Evolutionary conservation across 371 early-diverging fungal species (phyloP).

Genomic region (Apophysomyces variabilis): DNA sequence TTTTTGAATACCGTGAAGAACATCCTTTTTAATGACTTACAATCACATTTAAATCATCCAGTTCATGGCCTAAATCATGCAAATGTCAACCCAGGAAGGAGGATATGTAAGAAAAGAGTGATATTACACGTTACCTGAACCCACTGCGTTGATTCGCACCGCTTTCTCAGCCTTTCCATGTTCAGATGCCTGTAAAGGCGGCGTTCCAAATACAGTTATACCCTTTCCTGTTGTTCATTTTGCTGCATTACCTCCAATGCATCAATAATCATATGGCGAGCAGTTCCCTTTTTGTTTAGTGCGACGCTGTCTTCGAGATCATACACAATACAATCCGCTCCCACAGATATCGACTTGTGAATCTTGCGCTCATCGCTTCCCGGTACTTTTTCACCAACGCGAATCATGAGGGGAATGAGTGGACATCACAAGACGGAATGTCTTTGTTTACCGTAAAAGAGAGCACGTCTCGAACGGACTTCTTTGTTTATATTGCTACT

Average conservation of each 20-base stretch:
- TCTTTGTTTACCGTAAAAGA: constrained; percentile 45
- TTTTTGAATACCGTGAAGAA: not conserved
- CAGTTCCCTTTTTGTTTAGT: constrained; percentile 77
- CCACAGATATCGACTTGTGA: constrained; percentile 68
- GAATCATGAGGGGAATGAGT: not conserved
- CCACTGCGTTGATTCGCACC: constrained; percentile 87
- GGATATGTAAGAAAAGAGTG: not conserved
- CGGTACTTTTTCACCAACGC: constrained; percentile 57
- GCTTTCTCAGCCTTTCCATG: constrained; percentile 77
- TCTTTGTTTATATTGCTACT: constrained; percentile 2
- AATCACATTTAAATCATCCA: constrained; percentile 81
- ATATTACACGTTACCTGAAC: constrained; percentile 59
- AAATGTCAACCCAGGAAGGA: not conserved
- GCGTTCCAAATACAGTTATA: constrained; percentile 12
- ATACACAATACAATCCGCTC: constrained; percentile 84
- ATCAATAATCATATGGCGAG: constrained; percentile 75
- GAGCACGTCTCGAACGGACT: constrained; percentile 43
- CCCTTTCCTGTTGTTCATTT: constrained; percentile 11
- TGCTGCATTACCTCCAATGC: constrained; percentile 65
- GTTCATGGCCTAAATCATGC: constrained; percentile 62
- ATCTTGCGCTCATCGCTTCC: constrained; percentile 93
- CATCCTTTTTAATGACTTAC: constrained; percentile 40
- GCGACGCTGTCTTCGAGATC: constrained; percentile 94
- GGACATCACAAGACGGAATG: not conserved
- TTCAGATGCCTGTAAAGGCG: constrained; percentile 57